Evolutionary conservation across 495 filamentous ascomycete genomes (phyloP).

Genomic region (Cercophora sp.): DNA sequence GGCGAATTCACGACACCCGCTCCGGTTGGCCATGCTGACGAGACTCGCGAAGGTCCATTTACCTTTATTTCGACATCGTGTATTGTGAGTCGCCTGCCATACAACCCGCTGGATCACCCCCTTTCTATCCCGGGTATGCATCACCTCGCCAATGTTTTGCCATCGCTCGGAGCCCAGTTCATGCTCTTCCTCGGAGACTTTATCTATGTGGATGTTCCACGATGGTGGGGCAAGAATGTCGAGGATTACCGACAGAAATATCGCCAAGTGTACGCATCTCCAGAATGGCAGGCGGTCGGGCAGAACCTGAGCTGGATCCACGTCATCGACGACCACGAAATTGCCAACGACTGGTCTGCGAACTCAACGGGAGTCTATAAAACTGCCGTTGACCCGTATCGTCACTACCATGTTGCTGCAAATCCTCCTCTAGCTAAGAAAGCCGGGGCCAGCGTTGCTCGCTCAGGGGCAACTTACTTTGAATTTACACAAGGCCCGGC

Average conservation of each 20-base stretch:
- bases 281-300: slow-evolving; percentile 70
- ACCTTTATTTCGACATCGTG: slow-evolving; percentile 90
- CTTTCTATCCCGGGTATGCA: slow-evolving; percentile 75
- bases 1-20: slow-evolving; percentile 71
- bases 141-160: slow-evolving; percentile 61
- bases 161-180: slow-evolving; percentile 66
- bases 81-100: slow-evolving; percentile 86
- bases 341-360: slow-evolving; percentile 81
- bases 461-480: slow-evolving; percentile 69
- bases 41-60: slow-evolving; percentile 59
- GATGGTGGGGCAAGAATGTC: slow-evolving; percentile 63
- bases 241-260: slow-evolving; percentile 87
- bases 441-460: slow-evolving; percentile 30
- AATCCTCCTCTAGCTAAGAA: slow-evolving; percentile 68
- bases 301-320: slow-evolving; percentile 89
- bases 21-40: slow-evolving; percentile 52
- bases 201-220: slow-evolving; percentile 92
- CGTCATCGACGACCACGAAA: slow-evolving; percentile 93
- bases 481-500: slow-evolving; percentile 84
- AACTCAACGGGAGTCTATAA: slow-evolving; percentile 69
- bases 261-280: slow-evolving; percentile 86
- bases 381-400: slow-evolving; percentile 78
- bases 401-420: slow-evolving; percentile 74
- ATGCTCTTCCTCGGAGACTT: slow-evolving; percentile 99
- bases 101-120: slow-evolving; percentile 75